Conservation (phyloP, 2,329 filamentous ascomycete genomes). For the Venturia pyrina region DNA sequence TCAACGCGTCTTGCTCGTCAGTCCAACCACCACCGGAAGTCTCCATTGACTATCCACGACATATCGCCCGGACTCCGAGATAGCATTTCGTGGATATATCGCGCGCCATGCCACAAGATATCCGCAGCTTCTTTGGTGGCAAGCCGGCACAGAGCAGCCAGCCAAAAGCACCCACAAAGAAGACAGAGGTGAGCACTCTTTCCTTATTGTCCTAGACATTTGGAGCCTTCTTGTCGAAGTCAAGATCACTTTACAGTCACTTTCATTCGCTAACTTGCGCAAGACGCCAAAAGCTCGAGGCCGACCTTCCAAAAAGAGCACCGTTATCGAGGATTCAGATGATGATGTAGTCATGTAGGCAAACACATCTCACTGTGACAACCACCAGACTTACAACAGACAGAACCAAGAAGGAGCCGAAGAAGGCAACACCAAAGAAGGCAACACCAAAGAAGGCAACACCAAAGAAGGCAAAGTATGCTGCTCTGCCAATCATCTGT, state of each 20-base stretch:
- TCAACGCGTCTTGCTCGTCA: not conserved
- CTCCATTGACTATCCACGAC: not conserved
- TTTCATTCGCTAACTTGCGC: not conserved
- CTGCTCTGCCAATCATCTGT: constrained; percentile 17
- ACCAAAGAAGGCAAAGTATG: constrained; percentile 46
- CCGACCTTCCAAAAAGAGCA: constrained; percentile 36
- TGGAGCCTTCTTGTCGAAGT: not conserved
- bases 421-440: constrained; percentile 51
- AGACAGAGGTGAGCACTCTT: constrained; percentile 24
- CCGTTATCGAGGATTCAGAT: constrained; percentile 72
- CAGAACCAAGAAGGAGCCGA: constrained; percentile 34
- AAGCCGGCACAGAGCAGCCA: constrained; percentile 50
- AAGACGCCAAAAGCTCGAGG: constrained; percentile 19
- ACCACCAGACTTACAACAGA: constrained; percentile 18
- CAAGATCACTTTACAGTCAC: not conserved
- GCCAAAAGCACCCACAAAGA: constrained; percentile 34
- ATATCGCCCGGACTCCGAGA: not conserved
- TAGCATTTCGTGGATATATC: not conserved
- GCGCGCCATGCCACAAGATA: constrained; percentile 65
- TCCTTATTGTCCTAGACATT: not conserved
- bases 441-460: constrained; percentile 45
- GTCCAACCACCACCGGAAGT: not conserved
- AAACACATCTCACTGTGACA: constrained; percentile 3
- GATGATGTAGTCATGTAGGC: constrained; percentile 48
- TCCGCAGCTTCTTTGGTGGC: constrained; percentile 80